phyloP scores from a whole-genome alignment of 2,329 filamentous ascomycete species.

The Calonectria fujianensis region DNA sequence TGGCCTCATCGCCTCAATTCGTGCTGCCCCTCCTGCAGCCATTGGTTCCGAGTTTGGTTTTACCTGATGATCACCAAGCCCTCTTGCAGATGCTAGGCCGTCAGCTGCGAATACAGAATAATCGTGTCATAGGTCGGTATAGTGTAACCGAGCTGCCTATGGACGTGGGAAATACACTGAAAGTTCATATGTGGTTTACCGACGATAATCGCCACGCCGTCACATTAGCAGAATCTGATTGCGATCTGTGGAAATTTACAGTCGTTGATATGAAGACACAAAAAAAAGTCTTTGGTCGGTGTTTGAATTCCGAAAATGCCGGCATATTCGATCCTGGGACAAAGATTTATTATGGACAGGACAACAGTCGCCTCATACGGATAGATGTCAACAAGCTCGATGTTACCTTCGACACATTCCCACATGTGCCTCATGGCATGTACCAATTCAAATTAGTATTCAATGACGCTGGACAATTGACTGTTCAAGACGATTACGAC shows the following conservation, averaged over 20 bases:
- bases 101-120: neutral
- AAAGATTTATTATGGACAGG: conserved; percentile 5
- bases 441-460: neutral
- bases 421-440: neutral
- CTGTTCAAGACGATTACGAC: neutral
- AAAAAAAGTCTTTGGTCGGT: neutral
- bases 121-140: neutral
- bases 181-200: conserved; percentile 1
- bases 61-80: neutral
- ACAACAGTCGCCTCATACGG: neutral
- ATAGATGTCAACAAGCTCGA: conserved; percentile 10
- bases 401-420: neutral
- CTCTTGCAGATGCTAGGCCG: neutral
- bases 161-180: conserved; percentile 1
- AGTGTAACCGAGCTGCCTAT: neutral
- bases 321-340: neutral
- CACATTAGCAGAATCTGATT: neutral
- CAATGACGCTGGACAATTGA: conserved; percentile 16
- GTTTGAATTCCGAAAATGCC: conserved; percentile 11
- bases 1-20: conserved; percentile 1
- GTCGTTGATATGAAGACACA: neutral
- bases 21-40: neutral
- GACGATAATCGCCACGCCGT: neutral
- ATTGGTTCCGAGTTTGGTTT: neutral
- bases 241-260: neutral